phyloP scores from a whole-genome alignment of 768 basidiomycete genomes.

The Mycena kentingensis region DNA sequence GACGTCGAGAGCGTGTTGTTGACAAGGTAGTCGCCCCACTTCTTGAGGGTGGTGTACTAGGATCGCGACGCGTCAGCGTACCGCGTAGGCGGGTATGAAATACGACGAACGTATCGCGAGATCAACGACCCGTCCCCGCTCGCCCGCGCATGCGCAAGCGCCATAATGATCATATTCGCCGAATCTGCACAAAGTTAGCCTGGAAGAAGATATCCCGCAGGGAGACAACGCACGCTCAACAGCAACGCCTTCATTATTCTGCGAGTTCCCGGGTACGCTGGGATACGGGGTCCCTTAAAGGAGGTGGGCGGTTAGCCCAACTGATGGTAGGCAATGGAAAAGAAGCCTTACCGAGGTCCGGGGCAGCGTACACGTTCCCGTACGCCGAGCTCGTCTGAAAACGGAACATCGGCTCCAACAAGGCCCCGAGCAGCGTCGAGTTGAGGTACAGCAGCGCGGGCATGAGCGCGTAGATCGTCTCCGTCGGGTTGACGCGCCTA shows the following conservation, averaged over 20 bases:
- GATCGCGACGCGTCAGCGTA: neutral
- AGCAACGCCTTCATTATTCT: conserved; percentile 17
- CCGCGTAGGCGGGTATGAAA: neutral
- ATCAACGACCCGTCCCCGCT: conserved; percentile 40
- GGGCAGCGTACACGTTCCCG: conserved; percentile 28
- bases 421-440: conserved; percentile 39
- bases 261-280: conserved; percentile 18
- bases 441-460: conserved; percentile 48
- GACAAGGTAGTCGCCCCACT: conserved; percentile 55
- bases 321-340: neutral
- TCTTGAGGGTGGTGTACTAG: conserved; percentile 46
- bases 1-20: conserved; percentile 38
- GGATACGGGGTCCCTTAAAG: conserved; percentile 23
- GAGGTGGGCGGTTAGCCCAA: neutral
- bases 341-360: conserved; percentile 34
- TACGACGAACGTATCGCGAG: conserved; percentile 34
- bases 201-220: neutral
- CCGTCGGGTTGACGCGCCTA: conserved; percentile 45
- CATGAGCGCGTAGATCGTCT: conserved; percentile 47
- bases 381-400: conserved; percentile 40
- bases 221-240: conserved; percentile 26
- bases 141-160: conserved; percentile 39
- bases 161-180: conserved; percentile 63
- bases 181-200: conserved; percentile 40
- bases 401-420: conserved; percentile 52